phyloP scores from a whole-genome alignment of 768 basidiomycete genomes.

The Boletus rubescentipes region DNA sequence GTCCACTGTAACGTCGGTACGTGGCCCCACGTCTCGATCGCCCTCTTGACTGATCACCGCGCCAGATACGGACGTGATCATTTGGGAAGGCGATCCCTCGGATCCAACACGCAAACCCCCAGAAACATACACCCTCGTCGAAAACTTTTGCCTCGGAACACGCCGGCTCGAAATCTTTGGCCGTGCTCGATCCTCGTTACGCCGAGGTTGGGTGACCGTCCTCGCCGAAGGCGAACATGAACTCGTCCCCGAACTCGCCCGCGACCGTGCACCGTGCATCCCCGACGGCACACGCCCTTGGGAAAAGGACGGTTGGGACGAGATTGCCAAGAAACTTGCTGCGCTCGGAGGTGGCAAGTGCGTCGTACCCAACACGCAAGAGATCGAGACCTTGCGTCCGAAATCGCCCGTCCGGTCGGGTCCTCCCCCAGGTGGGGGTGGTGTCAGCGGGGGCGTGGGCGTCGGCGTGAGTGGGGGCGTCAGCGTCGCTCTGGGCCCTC shows the following conservation, averaged over 20 bases:
- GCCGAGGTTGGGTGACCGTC: constrained; percentile 93
- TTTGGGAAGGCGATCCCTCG: constrained; percentile 89
- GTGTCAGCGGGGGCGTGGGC: constrained; percentile 24
- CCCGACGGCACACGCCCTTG: constrained; percentile 41
- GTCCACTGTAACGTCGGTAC: constrained; percentile 96
- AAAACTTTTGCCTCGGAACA: constrained; percentile 95
- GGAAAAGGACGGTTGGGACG: constrained; percentile 67
- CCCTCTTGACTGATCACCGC: neutral
- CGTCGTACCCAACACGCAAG: constrained; percentile 71
- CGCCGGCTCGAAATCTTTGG: constrained; percentile 92
- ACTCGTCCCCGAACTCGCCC: constrained; percentile 40
- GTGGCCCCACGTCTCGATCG: constrained; percentile 23
- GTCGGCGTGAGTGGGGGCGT: constrained; percentile 25
- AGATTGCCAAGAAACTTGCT: constrained; percentile 52
- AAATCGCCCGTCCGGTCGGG: constrained; percentile 72
- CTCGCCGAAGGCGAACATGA: constrained; percentile 63
- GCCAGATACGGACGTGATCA: constrained; percentile 90
- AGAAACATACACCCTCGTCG: constrained; percentile 93
- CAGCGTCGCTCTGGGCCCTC: constrained; percentile 13
- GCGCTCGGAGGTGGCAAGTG: constrained; percentile 47
- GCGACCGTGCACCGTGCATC: constrained; percentile 30
- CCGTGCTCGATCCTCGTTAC: constrained; percentile 58
- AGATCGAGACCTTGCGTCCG: constrained; percentile 81
- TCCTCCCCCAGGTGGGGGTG: constrained; percentile 23
- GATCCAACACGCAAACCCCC: constrained; percentile 90